Conservation (phyloP, 352 stramenopile species). For the Phytophthora aleatoria region DNA sequence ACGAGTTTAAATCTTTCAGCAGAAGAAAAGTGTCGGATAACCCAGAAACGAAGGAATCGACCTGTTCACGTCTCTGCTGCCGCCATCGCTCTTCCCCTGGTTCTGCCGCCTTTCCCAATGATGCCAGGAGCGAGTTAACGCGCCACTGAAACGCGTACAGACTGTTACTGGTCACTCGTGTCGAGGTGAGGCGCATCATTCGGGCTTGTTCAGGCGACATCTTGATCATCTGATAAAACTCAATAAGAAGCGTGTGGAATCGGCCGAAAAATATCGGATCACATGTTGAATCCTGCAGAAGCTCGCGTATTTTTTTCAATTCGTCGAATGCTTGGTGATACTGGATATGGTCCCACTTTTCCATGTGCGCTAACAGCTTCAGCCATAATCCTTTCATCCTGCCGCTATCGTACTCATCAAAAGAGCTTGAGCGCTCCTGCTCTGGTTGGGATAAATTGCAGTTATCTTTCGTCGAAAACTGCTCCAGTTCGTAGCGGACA, state of each 20-base stretch:
- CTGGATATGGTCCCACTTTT: neutral
- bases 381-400: no score
- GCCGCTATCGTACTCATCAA: neutral
- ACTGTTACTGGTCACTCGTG: no score
- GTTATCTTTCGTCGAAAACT: neutral
- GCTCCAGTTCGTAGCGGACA: conserved; percentile 1
- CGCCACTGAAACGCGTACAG: no score
- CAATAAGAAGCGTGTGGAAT: conserved; percentile 4
- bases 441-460: neutral
- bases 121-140: no score
- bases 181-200: no score
- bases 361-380: no score
- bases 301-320: neutral
- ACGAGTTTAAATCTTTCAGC: conserved; percentile 3
- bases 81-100: no score
- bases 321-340: neutral
- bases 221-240: conserved; percentile 8
- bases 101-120: no score
- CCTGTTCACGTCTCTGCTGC: no score
- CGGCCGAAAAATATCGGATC: neutral
- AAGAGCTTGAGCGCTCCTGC: neutral
- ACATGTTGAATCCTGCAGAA: neutral
- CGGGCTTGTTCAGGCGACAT: neutral
- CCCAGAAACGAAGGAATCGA: no score
- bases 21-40: neutral